Evolutionary conservation across 1,139 yeast genomes (phyloP).

Genomic region (Zygosaccharomyces sapae): DNA sequence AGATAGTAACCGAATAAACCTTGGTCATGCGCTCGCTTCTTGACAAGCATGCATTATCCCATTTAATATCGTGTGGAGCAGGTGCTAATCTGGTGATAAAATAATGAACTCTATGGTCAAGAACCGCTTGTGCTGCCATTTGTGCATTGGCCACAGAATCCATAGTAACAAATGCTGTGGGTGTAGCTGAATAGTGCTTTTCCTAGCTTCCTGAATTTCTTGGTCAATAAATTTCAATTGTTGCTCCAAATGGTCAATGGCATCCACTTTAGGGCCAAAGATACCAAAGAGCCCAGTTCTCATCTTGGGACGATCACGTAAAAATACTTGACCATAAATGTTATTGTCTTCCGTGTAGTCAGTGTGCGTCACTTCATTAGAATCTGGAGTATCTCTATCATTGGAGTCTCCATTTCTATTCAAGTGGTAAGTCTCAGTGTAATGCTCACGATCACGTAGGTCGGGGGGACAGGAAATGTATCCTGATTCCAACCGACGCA

Average conservation of each 20-base stretch:
- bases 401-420: slow-evolving; percentile 14
- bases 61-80: slow-evolving; percentile 73
- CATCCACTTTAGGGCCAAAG: slow-evolving; percentile 57
- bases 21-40: slow-evolving; percentile 52
- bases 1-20: slow-evolving; percentile 55
- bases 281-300: slow-evolving; percentile 50
- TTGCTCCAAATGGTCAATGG: slow-evolving; percentile 58
- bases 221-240: slow-evolving; percentile 56
- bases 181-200: slow-evolving; percentile 64
- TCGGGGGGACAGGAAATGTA: slow-evolving; percentile 64
- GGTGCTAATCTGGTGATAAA: slow-evolving; percentile 71
- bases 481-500: slow-evolving; percentile 58
- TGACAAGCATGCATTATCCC: slow-evolving; percentile 67
- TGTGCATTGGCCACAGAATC: slow-evolving; percentile 81
- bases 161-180: slow-evolving; percentile 77
- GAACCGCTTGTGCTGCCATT: slow-evolving; percentile 78
- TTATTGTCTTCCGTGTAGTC: slow-evolving; percentile 32
- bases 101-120: slow-evolving; percentile 72
- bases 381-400: slow-evolving; percentile 5
- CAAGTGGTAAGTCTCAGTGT: slow-evolving; percentile 27
- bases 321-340: slow-evolving; percentile 27
- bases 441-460: slow-evolving; percentile 22
- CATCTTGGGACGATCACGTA: slow-evolving; percentile 47
- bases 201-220: slow-evolving; percentile 56
- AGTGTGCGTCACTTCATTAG: slow-evolving; percentile 7